Base-by-base conservation (phyloP, 2,329 filamentous ascomycete species). In the Tolypocladium ovalisporum region DNA sequence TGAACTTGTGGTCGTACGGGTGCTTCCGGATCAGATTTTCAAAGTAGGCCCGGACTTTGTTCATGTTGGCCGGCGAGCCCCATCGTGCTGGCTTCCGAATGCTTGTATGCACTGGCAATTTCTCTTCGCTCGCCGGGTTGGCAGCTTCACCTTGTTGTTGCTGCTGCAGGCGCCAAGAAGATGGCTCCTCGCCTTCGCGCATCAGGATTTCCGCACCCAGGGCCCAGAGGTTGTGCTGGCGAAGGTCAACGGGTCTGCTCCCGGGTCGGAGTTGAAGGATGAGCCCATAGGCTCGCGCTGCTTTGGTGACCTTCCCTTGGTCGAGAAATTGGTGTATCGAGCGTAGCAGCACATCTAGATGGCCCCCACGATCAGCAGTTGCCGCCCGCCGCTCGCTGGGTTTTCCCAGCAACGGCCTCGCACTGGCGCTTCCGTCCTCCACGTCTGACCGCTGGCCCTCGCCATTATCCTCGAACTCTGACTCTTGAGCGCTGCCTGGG, bases 171-270 rank as follows among this genome's bases (percentile, higher is more conserved):
- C 19, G 36, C 37, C 24, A n/a, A 22, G 27, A 24, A 13, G 29
- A 4, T 19, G 51, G 42, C 27, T 73, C 66, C 59, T 79, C 75
- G 8, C 77, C 78, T 34, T 78, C 73, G 19, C 87, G 82, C 73
- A 96, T 84, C 57, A 96, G 73, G 24, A 97, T 82, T 72, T 96
- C 92, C 2, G 89, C 90, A 0, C 90, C 91, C 51, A 96, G 80
- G 17, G 86, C 86, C 93, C 92, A 97, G 62, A 88, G 80, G 39
- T 83, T 81, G 65, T 86, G 79, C 24, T 76, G 76, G 42, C 90
- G 82, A 53, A 93, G 70, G 67, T 96, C 90, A 24, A 92, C 76
- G 8, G 74, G 73, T 53, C 71, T 56, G 34, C 67, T 65, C 17
- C 60, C 54, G 1, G 69, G 67, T 12, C 68, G 65, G 52, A 83